A percentile compares a stretch with the other conserved stretches of the same genome.
Conservation (phyloP, 1,284 basidiomycete species). For the Ustilago loliicola region DNA sequence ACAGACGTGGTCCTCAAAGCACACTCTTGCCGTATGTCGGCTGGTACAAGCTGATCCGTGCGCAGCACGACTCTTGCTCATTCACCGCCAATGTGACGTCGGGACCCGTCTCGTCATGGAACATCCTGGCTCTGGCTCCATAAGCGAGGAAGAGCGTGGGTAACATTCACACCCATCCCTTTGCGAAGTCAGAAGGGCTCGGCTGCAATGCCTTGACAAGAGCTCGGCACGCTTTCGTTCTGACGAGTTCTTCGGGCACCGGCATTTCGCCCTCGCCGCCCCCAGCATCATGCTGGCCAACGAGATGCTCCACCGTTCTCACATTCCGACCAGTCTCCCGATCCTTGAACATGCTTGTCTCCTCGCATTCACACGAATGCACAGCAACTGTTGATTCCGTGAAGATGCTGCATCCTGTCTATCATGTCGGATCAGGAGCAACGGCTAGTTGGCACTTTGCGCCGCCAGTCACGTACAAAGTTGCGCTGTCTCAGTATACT, state of each 20-base stretch:
- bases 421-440: no score
- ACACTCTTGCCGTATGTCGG: background rate
- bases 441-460: no score
- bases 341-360: background rate
- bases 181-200: background rate
- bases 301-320: background rate
- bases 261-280: slow-evolving; percentile 2
- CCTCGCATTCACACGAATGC: background rate
- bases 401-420: no score
- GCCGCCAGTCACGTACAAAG: no score
- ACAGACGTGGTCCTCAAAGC: background rate
- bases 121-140: background rate
- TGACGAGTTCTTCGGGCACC: background rate
- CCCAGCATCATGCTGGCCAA: slow-evolving; percentile 4
- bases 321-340: background rate
- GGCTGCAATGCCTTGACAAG: background rate
- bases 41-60: slow-evolving; percentile 1
- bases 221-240: background rate
- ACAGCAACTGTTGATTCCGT: no score
- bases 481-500: background rate
- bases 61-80: background rate
- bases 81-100: slow-evolving; percentile 6
- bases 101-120: background rate
- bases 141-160: slow-evolving; percentile 12
- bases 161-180: background rate